Percentiles rank a stretch among this genome's conserved stretches.
Evolutionary conservation across 2,329 filamentous ascomycete species (phyloP).

Genomic region (Gyromitra esculenta): DNA sequence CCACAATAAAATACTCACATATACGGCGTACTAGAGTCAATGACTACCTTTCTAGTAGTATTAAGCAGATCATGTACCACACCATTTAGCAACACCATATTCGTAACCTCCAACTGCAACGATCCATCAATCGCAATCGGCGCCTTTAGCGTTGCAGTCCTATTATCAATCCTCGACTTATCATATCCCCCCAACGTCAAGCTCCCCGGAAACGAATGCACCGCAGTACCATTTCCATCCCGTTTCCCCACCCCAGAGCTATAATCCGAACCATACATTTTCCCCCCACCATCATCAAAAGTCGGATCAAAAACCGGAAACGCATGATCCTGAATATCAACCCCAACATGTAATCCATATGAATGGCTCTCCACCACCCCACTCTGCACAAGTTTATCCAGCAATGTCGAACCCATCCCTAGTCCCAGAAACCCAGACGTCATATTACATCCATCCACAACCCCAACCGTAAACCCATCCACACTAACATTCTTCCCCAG

Average conservation of each 20-base stretch:
- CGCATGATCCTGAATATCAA: slow-evolving; percentile 48
- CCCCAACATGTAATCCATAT: slow-evolving; percentile 52
- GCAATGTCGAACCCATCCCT: slow-evolving; percentile 46
- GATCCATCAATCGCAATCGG: slow-evolving; percentile 45
- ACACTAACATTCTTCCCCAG: slow-evolving; percentile 15
- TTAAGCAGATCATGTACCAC: slow-evolving; percentile 45
- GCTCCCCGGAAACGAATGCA: slow-evolving; percentile 49
- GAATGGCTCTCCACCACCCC: slow-evolving; percentile 32
- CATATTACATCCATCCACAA: slow-evolving; percentile 52
- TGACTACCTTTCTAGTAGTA: slow-evolving; percentile 40
- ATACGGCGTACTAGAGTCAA: slow-evolving; percentile 53
- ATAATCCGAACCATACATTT: slow-evolving; percentile 5
- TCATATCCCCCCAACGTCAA: slow-evolving; percentile 54
- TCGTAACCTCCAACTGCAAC: slow-evolving; percentile 45
- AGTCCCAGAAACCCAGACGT: slow-evolving; percentile 51
- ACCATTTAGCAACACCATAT: slow-evolving; percentile 35
- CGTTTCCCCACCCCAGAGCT: slow-evolving; percentile 34
- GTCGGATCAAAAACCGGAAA: slow-evolving; percentile 45
- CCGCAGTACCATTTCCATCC: not conserved
- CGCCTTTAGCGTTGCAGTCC: slow-evolving; percentile 37
- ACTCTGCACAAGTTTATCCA: slow-evolving; percentile 36
- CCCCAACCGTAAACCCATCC: slow-evolving; percentile 40
- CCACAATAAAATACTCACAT: slow-evolving; percentile 43
- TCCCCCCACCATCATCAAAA: slow-evolving; percentile 30
- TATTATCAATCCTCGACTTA: slow-evolving; percentile 49